Base-by-base conservation (phyloP, 176 grass and related monocot genomes). In the Juncus inflexus region DNA sequence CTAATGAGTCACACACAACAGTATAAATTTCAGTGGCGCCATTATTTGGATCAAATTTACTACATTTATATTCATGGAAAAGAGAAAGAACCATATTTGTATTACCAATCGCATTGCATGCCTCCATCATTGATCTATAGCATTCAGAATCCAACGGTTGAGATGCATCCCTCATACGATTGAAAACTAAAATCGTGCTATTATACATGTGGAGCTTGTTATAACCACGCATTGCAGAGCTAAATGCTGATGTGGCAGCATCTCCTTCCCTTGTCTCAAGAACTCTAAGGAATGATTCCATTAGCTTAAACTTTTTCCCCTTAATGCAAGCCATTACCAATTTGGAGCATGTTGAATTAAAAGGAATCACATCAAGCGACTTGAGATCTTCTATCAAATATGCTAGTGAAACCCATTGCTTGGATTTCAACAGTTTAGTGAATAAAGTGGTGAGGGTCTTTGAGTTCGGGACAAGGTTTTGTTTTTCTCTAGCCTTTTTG, bases 141-240 rank as follows among this genome's bases (percentile, higher is more conserved):
- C 73, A 78, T 50, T 58, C 66, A 5, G 84, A 69, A 77, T 75
- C 75, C 3, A 66, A 75, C 28, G 77, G 56, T 47, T 91, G 65
- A 58, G 72, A 67, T 8, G 75, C 82, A 11, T 68, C 49, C 79
- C 15, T 81, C 77, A 86, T 87, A 39, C 58, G 76, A 4, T 83
- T 72, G 38, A 79, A 84, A 76, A 83, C 75, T 55, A 84, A 79
- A 67, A 86, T 65, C 15, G 92, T 89, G 56, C 79, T 81, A 13
- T 64, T 78, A 78, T 86, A 84, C 92, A 97, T 97, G 63, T 86
- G 92, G 50, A 97, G 87, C 80, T 74, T 85, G 87, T 89, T 97
- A 82, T 91, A 91, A 66, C 82, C 79, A 55, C 54, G 70, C 92
- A 97, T 74, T 60, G 92, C 92, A 0, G 83, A 76, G 64, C 67